Conservation (phyloP, 306 rosid genomes). For the Parietaria judaica region DNA sequence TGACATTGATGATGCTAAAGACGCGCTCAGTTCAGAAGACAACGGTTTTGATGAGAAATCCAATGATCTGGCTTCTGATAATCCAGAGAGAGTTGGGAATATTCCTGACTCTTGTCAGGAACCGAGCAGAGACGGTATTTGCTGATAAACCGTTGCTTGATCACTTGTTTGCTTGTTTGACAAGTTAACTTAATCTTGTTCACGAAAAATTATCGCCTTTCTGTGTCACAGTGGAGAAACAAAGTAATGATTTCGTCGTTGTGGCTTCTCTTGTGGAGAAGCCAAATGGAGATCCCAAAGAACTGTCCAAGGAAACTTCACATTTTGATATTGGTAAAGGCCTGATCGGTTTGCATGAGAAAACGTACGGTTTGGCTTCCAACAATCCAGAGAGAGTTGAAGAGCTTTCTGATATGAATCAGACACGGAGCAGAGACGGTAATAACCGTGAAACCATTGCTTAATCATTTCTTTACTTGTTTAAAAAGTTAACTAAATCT, state of each 20-base stretch:
- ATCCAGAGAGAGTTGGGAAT: conserved; percentile 12
- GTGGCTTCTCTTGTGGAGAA: too few species aligned
- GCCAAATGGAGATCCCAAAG: too few species aligned
- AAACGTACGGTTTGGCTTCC: conserved; percentile 18
- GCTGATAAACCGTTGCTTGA: neutral
- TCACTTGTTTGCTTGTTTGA: neutral
- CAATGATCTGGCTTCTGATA: conserved; percentile 15
- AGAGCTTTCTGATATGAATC: neutral
- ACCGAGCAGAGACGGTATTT: conserved; percentile 20
- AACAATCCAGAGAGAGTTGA: conserved; percentile 15
- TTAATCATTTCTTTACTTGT: neutral
- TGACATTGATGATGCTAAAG: conserved; percentile 18
- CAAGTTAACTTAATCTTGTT: neutral
- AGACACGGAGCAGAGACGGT: conserved; percentile 24
- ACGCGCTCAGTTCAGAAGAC: conserved; percentile 20
- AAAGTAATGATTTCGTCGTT: too few species aligned
- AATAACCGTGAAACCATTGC: too few species aligned
- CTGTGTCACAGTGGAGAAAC: neutral
- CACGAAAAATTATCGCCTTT: conserved; percentile 1
- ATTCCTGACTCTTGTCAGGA: conserved; percentile 8
- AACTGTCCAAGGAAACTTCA: conserved; percentile 16
- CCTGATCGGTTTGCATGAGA: conserved; percentile 17
- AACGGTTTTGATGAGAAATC: conserved; percentile 22
- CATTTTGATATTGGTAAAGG: conserved; percentile 18
- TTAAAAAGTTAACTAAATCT: neutral